phyloP scores from a whole-genome alignment of 306 rosid species.

The Glycine tomentella region DNA sequence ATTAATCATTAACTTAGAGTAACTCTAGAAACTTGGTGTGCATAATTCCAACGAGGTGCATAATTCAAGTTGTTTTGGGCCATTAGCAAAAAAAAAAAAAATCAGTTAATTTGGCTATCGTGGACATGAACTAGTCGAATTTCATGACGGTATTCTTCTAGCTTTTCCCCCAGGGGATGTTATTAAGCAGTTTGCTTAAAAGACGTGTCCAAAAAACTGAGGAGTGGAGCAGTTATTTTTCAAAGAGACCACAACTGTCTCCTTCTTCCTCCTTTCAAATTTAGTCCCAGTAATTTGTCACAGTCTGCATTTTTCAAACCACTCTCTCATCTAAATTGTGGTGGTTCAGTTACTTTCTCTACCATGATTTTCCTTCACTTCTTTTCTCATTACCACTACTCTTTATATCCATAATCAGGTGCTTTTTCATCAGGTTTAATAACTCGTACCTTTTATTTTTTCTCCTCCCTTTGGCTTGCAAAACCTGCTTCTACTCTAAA shows the following conservation, averaged over 20 bases:
- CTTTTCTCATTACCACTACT: not conserved
- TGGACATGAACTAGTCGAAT: not conserved
- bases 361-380: constrained; percentile 10
- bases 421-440: not conserved
- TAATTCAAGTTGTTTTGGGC: not conserved
- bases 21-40: not conserved
- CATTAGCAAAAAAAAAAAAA: no score
- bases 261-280: constrained; percentile 38
- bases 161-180: not conserved
- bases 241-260: constrained; percentile 49
- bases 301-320: constrained; percentile 52
- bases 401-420: no score
- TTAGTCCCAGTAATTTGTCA: constrained; percentile 32
- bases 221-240: constrained; percentile 63
- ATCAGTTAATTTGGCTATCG: not conserved
- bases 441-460: not conserved
- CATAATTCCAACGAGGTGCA: not conserved
- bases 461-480: no score
- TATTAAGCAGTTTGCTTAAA: not conserved
- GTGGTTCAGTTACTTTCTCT: constrained; percentile 24
- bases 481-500: not conserved
- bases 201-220: constrained; percentile 55
- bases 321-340: constrained; percentile 52
- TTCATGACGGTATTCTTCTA: not conserved
- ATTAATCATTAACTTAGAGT: not conserved